Conservation (phyloP, 192 early-diverging fungal species). For the Mortierella hygrophila region DNA sequence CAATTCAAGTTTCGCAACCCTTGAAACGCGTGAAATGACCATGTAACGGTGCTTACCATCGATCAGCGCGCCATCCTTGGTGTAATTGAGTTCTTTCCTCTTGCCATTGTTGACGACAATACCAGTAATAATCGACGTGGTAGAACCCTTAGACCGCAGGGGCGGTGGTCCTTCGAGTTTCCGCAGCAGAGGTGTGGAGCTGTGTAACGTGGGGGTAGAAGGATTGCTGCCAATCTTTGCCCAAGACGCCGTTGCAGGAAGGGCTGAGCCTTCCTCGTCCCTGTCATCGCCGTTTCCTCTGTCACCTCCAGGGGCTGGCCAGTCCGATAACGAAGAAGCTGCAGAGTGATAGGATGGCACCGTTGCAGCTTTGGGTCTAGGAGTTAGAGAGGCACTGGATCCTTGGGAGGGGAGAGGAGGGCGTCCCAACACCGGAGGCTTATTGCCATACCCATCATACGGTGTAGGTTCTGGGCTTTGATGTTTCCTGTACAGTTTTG, state of each 20-base stretch:
- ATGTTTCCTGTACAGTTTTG: slow-evolving; percentile 55
- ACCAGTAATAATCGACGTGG: slow-evolving; percentile 51
- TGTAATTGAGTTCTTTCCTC: slow-evolving; percentile 38
- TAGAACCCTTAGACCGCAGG: slow-evolving; percentile 44
- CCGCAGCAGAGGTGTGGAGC: slow-evolving; percentile 14
- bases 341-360: slow-evolving; percentile 29
- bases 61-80: slow-evolving; percentile 7
- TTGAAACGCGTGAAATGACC: neutral
- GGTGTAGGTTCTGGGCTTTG: slow-evolving; percentile 58
- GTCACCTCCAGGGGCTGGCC: slow-evolving; percentile 43
- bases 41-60: slow-evolving; percentile 22
- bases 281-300: slow-evolving; percentile 27
- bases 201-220: slow-evolving; percentile 38
- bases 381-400: slow-evolving; percentile 26
- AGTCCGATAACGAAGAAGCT: slow-evolving; percentile 34
- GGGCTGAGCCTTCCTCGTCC: slow-evolving; percentile 59
- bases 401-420: slow-evolving; percentile 34
- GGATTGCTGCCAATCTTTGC: slow-evolving; percentile 60
- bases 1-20: neutral
- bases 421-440: slow-evolving; percentile 15
- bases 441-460: slow-evolving; percentile 25
- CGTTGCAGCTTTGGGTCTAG: slow-evolving; percentile 34
- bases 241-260: slow-evolving; percentile 74
- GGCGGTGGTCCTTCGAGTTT: slow-evolving; percentile 22
- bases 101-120: slow-evolving; percentile 54